Percentiles rank a stretch among this genome's conserved stretches.
Evolutionary conservation across 2,329 filamentous ascomycete genomes (phyloP).

Genomic region (Fusarium sp.): DNA sequence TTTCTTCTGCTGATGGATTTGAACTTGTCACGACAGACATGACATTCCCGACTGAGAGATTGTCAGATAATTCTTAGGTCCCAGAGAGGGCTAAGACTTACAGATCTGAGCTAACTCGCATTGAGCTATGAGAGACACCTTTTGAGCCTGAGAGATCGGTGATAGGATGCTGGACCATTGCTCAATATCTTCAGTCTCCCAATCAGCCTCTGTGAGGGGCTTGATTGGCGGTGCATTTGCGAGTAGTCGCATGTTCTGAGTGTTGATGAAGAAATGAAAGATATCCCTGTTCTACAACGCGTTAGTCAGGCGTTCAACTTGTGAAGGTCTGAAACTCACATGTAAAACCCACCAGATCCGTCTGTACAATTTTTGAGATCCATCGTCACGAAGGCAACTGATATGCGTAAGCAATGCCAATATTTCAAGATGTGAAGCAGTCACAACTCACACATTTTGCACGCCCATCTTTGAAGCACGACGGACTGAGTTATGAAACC

Average conservation of each 20-base stretch:
- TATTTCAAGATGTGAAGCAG: accelerated
- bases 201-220: constrained; percentile 6
- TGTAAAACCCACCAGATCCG: constrained; percentile 34
- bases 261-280: constrained; percentile 23
- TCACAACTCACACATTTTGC: background rate
- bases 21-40: background rate
- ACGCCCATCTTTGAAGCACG: constrained; percentile 12
- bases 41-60: background rate
- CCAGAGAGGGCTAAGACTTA: background rate
- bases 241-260: background rate
- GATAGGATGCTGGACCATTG: background rate
- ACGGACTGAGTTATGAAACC: constrained; percentile 30
- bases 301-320: background rate
- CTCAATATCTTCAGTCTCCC: constrained; percentile 11
- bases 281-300: background rate
- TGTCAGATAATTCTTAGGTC: background rate
- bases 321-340: background rate
- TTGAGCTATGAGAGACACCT: constrained; percentile 1
- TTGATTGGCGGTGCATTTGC: background rate
- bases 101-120: constrained; percentile 20
- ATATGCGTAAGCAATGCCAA: accelerated
- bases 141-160: background rate
- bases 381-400: constrained; percentile 1
- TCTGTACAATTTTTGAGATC: background rate
- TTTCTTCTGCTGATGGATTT: background rate